Evolutionary conservation across 805 yeast genomes (phyloP), one percentile per base, ranked within the genome.

Genomic region (Kazachstania bromeliacearum): DNA sequence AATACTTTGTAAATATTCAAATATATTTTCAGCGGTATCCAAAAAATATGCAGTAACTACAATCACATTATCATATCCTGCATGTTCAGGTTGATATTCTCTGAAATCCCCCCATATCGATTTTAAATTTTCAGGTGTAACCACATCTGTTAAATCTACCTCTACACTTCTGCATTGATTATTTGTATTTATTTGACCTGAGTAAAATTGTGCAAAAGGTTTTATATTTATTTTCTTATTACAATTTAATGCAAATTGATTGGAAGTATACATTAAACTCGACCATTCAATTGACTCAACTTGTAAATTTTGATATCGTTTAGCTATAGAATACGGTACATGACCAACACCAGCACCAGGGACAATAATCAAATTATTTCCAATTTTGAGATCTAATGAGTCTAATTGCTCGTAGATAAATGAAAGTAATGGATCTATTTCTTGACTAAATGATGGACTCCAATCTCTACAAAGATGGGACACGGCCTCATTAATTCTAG

Each of bases 271-370:
- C 96, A 87, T 85, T 39, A 81, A 55, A 28, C 80, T 71, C 3
- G 89, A 81, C 50, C 68, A 74, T 52, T 88, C 97, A 22, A 85
- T 70, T 0, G 94, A 77, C 41, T 78, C 79, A 0, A 85, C 87
- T 0, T 57, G 57, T 42, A 64, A 70, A 5, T 62, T 40, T 32
- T 67, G 61, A 29, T 66, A 67, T 8, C 39, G 41, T 2, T 41
- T 34, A 0, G 70, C 57, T 18, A 85, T 41, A 40, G 77, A 84
- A 51, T 77, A 77, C 2, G 95, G 78, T 0, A 85, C 61, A 44
- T 85, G 64, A 0, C 95, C 95, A 18, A 82, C 63, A 0, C 97
- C 97, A 2, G 92, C 74, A 0, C 97, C 97, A 0, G 97, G 96
- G 1, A 84, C 72, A 4, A 88, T 59, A 0, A 85, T 67, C 9